Evolutionary conservation across 495 filamentous ascomycete species (phyloP), one percentile per base, ranked within the genome.

Genomic region (Cairneyella variabilis): DNA sequence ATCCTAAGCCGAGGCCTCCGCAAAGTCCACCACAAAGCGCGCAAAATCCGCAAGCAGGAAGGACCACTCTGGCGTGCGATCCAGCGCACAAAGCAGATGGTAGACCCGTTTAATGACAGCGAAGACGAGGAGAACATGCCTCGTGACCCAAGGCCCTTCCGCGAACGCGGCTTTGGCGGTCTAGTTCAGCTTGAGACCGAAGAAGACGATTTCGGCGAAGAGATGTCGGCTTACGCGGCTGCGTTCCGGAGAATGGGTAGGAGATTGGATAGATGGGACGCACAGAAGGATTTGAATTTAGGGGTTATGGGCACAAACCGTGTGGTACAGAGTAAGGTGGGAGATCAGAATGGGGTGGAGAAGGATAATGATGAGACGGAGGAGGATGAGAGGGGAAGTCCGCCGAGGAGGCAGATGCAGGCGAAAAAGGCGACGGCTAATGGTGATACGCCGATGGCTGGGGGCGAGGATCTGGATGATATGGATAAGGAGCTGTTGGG

Each of bases 121-220:
- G 88, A 91, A 40, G 86, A 89, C 47, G 91, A 96, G 44, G 75
- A 82, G 12, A 62, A 38, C 66, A 69, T 54, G 70, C 58, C 37
- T 56, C 66, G 48, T 39, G 30, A 51, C 56, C 59, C 44, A 46
- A 45, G 11, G 36, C 60, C 60, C 12, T 79, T 77, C 63, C 66
- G 71, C 27, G 76, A 81, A 62, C 67, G 69, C 44, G 88, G 88
- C 27, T 76, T 78, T 22, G 88, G 83, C 12, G 90, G 89, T 2
- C 67, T 95, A 21, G 75, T 84, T 43, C 84, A 83, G 18, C 78
- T 85, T 3, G 73, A 75, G n/a, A 68, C 73, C 8, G 80, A 82
- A 52, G 75, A 83, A 18, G 80, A 89, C 45, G 90, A 93, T 63
- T 93, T 80, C 63, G 90, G 90, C 43, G 90, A 93, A 63, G 84